phyloP scores from a whole-genome alignment of 805 yeast species.

The Candida ascalaphidarum region DNA sequence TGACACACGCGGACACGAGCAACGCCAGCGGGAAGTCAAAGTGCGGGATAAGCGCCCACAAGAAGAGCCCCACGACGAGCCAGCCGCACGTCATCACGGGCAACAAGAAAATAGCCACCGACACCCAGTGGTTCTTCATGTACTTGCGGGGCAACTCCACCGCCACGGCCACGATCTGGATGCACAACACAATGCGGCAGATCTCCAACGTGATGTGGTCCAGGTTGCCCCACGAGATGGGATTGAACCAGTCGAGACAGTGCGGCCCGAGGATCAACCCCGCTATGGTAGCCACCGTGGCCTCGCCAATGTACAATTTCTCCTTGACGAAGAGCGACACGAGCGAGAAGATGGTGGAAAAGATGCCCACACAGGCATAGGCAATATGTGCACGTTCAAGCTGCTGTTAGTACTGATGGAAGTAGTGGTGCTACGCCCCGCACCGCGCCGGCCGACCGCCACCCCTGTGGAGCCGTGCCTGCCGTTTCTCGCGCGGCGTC shows the following conservation, averaged over 20 bases:
- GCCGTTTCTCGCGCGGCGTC: no score
- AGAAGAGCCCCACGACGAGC: conserved; percentile 72
- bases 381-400: conserved; percentile 70
- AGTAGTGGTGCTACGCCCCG: no score
- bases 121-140: conserved; percentile 75
- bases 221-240: conserved; percentile 76
- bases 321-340: conserved; percentile 79
- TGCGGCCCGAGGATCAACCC: conserved; percentile 89
- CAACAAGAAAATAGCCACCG: conserved; percentile 63
- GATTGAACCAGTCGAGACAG: conserved; percentile 75
- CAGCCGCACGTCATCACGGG: conserved; percentile 92
- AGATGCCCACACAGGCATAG: conserved; percentile 80
- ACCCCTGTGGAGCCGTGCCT: no score
- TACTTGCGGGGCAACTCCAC: conserved; percentile 88
- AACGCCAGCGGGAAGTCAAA: conserved; percentile 65
- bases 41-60: conserved; percentile 71
- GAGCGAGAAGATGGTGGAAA: conserved; percentile 71
- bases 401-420: conserved; percentile 16
- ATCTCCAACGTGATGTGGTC: conserved; percentile 79
- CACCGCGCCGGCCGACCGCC: no score
- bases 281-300: conserved; percentile 77
- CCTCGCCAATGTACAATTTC: conserved; percentile 80
- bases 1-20: conserved; percentile 76
- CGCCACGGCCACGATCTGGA: conserved; percentile 90
- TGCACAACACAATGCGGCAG: conserved; percentile 71